These are phyloP conservation scores for Hyaloscypha hepaticicola DNA, from an alignment of 495 filamentous ascomycete genomes.

Conservation along the genomic window DNA sequence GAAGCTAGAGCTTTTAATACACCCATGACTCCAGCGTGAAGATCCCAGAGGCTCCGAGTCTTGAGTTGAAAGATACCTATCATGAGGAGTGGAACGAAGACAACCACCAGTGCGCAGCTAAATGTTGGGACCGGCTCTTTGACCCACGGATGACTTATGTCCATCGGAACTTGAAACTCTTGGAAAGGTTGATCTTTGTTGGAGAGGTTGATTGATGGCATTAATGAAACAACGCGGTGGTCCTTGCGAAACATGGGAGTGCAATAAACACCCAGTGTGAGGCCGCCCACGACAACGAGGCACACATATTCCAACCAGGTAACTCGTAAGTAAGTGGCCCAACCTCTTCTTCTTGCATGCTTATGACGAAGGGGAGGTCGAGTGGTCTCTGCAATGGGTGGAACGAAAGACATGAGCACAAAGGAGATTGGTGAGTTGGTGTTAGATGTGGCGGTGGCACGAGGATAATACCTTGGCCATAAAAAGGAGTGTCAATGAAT, in stretches of 20 bases:
- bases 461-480: not conserved
- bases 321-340: not conserved
- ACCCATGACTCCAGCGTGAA: slow-evolving; percentile 9
- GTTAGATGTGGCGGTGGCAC: not conserved
- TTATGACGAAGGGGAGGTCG: not conserved
- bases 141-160: slow-evolving; percentile 5
- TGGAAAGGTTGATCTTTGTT: not conserved
- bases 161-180: not conserved
- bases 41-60: slow-evolving; percentile 9
- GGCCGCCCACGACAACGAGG: not conserved
- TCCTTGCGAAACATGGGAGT: slow-evolving; percentile 6
- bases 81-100: slow-evolving; percentile 8
- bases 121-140: not conserved
- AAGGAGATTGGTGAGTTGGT: not conserved
- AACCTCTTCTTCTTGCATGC: not conserved
- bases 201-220: not conserved
- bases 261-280: not conserved
- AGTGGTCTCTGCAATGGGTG: not conserved
- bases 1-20: slow-evolving; percentile 11
- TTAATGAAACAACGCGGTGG: slow-evolving; percentile 3
- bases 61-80: slow-evolving; percentile 13
- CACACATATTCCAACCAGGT: not conserved
- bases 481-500: not conserved
- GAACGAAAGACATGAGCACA: not conserved
- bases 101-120: slow-evolving; percentile 8